Percentiles rank a stretch among this genome's conserved stretches.
Conservation (phyloP, 352 stramenopile genomes). For the Phytophthora macrochlamydospora region DNA sequence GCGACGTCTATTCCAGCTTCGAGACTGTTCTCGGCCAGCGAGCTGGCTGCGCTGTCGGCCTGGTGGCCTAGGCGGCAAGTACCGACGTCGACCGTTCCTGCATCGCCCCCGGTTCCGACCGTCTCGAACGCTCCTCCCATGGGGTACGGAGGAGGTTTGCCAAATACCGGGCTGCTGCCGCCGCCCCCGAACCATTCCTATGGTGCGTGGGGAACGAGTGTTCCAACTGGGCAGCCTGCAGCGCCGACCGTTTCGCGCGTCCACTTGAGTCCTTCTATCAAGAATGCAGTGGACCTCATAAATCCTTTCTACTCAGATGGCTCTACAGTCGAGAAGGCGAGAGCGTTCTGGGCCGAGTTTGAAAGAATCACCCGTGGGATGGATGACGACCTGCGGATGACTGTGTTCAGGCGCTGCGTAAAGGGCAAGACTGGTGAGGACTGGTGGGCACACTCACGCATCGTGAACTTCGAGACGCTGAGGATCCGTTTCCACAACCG, state of each 20-base stretch:
- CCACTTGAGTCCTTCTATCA: background rate
- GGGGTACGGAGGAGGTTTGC: too few relatives aligned
- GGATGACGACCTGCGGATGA: background rate
- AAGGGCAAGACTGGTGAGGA: background rate
- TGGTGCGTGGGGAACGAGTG: too few relatives aligned
- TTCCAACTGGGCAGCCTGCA: background rate
- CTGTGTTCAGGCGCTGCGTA: background rate
- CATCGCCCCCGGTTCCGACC: too few relatives aligned
- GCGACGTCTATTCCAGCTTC: too few relatives aligned
- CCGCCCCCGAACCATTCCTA: too few relatives aligned
- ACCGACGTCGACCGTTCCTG: too few relatives aligned
- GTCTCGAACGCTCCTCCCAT: too few relatives aligned
- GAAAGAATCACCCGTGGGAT: background rate
- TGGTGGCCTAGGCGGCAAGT: too few relatives aligned
- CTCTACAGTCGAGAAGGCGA: background rate
- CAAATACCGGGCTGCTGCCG: too few relatives aligned
- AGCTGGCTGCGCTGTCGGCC: too few relatives aligned
- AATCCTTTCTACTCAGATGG: constrained; percentile 1
- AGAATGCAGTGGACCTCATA: background rate
- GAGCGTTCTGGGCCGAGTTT: background rate
- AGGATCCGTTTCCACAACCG: background rate
- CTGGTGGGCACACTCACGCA: background rate
- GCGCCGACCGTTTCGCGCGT: background rate
- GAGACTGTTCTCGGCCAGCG: too few relatives aligned
- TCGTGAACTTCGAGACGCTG: constrained; percentile 1